phyloP scores from a whole-genome alignment of 495 filamentous ascomycete species.

The Beverwykella pulmonaria region DNA sequence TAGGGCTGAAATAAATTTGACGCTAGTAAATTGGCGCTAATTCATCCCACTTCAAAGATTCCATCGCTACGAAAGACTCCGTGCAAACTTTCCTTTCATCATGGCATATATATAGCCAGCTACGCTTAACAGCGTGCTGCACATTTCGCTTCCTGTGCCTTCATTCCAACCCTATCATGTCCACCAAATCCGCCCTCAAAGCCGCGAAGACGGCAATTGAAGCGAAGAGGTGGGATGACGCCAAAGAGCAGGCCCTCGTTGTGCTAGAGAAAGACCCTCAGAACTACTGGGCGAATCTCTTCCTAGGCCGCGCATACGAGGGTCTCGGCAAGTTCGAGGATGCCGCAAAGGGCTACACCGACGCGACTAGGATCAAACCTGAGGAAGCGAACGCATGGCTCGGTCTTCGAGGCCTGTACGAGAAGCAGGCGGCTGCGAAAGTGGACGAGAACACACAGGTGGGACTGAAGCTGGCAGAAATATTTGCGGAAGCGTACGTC shows the following conservation, averaged over 20 bases:
- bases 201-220: constrained; percentile 78
- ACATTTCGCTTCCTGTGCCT: not conserved
- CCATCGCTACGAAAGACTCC: too few relatives aligned
- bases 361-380: constrained; percentile 67
- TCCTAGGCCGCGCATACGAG: constrained; percentile 78
- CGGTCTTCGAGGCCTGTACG: constrained; percentile 83
- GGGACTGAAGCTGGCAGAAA: constrained; percentile 69
- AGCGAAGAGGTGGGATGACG: constrained; percentile 75
- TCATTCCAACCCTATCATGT: constrained; percentile 48
- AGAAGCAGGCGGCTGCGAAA: constrained; percentile 68
- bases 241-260: constrained; percentile 65
- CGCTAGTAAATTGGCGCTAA: constrained; percentile 12
- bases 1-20: constrained; percentile 29
- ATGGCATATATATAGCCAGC: not conserved
- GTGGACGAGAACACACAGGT: constrained; percentile 74
- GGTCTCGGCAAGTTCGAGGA: constrained; percentile 70
- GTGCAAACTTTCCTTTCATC: not conserved
- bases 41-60: not conserved
- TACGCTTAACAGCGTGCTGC: not conserved
- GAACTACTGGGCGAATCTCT: constrained; percentile 82
- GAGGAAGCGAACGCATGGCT: constrained; percentile 79
- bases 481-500: constrained; percentile 68
- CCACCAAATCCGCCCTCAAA: constrained; percentile 79
- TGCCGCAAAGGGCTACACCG: constrained; percentile 73
- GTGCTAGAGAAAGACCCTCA: constrained; percentile 71